Evolutionary conservation across 2,329 filamentous ascomycete species (phyloP).

Genomic region (Eutypa lata): DNA sequence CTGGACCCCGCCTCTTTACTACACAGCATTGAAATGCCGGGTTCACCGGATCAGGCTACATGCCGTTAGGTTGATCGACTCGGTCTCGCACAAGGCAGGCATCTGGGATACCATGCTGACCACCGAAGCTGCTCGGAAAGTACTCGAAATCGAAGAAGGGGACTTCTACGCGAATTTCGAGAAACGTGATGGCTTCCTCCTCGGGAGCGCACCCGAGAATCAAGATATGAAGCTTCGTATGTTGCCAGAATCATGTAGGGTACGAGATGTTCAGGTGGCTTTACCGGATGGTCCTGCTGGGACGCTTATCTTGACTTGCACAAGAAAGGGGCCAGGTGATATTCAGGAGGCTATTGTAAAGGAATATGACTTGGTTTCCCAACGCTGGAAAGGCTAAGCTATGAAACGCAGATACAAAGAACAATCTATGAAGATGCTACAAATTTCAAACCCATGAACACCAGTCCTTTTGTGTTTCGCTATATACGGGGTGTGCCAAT

Average conservation of each 20-base stretch:
- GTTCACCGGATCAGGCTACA: no score
- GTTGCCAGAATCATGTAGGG: background rate
- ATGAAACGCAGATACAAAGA: no score
- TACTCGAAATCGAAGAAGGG: background rate
- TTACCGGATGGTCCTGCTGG: background rate
- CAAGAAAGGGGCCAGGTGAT: background rate
- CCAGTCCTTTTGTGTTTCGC: no score
- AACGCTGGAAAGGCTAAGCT: background rate
- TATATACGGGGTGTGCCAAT: no score
- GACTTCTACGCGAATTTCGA: background rate
- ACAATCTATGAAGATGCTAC: no score
- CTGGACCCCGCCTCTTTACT: no score
- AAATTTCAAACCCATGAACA: no score
- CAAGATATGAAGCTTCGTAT: background rate
- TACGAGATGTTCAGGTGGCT: background rate
- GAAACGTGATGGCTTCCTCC: background rate
- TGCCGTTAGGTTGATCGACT: background rate
- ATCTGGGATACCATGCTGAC: background rate
- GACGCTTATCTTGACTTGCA: background rate
- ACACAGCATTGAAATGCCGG: no score
- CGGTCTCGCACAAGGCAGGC: background rate
- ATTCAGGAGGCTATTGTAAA: background rate
- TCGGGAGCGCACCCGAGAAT: background rate
- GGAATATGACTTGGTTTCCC: background rate
- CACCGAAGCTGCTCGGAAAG: background rate